Base-by-base conservation (phyloP, 2,329 filamentous ascomycete species). In the Ceratocystis albifundus region DNA sequence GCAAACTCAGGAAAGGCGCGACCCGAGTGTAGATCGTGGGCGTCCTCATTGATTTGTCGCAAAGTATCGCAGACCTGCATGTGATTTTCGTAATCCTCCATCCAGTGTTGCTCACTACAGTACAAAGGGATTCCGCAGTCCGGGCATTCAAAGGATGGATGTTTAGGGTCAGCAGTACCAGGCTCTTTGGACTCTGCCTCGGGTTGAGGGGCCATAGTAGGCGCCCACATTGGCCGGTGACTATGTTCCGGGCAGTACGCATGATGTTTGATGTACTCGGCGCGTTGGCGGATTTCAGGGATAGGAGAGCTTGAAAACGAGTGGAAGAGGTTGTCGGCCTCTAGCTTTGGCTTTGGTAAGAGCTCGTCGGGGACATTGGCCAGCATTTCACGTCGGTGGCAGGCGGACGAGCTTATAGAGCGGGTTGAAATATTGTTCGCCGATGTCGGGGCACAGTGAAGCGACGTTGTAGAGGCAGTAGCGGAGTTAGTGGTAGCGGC, bases 91-190 rank as follows among this genome's bases (percentile, higher is more conserved):
- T 96, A 99, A 75, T 97, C 90, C 71, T 95, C 90, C 74, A 89
- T 90, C 89, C 93, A 97, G 75, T 99, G 94, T 71, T 90, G 88
- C 76, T 96, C 89, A 71, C 86, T 93, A 78, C 94, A 99, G 74
- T 94, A 96, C 5, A 96, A 86, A 0, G 95, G 92, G 53, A 97
- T 84, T 15, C 94, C 94, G 72, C 94, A 99, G 75, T 99, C 93
- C 0, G 94, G 92, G 72, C 94, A 99, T 75, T 97, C 94, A 73
- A 96, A 96, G 71, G 88, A 81, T 64, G 96, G 90, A 75, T 96
- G 90, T 17, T 87, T 86, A 0, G 93, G 88, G 8, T 90, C 82
- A 20, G 76, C 73, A 20, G 77, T 75, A 12, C 64, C 64, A 7
- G 55, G 78, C 48, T 80, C 80, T 73, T 88, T 86, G 10, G 82